phyloP scores from a whole-genome alignment of 345 rosid species.

The Triadica sebifera region DNA sequence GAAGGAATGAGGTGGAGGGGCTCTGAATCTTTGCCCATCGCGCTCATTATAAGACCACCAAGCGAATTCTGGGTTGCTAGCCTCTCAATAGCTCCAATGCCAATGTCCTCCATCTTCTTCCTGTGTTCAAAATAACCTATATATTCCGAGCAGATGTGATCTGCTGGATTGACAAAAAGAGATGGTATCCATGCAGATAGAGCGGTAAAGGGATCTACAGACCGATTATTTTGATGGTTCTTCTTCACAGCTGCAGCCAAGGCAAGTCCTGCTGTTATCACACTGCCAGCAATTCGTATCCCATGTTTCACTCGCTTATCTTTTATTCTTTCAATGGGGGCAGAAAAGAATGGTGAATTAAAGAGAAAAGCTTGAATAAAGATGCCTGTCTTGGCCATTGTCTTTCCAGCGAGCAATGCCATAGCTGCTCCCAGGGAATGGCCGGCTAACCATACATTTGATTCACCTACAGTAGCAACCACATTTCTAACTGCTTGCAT shows the following conservation, averaged over 20 bases:
- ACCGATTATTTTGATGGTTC: conserved; percentile 30
- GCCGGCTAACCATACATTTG: conserved; percentile 86
- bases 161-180: conserved; percentile 58
- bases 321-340: conserved; percentile 70
- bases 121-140: conserved; percentile 86
- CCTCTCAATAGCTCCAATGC: conserved; percentile 65
- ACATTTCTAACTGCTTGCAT: conserved; percentile 67
- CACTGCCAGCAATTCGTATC: conserved; percentile 61
- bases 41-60: conserved; percentile 60
- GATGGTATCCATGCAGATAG: conserved; percentile 66
- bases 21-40: conserved; percentile 55
- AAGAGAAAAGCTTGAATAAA: conserved; percentile 66
- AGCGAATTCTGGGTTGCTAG: conserved; percentile 71
- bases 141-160: conserved; percentile 76
- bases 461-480: conserved; percentile 61
- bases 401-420: conserved; percentile 77
- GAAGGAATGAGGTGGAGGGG: conserved; percentile 83
- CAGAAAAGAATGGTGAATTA: conserved; percentile 79
- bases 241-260: conserved; percentile 50
- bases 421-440: conserved; percentile 90
- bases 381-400: conserved; percentile 55
- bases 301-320: conserved; percentile 62
- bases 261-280: conserved; percentile 83
- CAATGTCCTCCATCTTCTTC: conserved; percentile 79
- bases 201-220: conserved; percentile 47